These are phyloP conservation scores for Didymella segeticola DNA, from an alignment of 2,329 filamentous ascomycete species.

Conservation along the genomic window DNA sequence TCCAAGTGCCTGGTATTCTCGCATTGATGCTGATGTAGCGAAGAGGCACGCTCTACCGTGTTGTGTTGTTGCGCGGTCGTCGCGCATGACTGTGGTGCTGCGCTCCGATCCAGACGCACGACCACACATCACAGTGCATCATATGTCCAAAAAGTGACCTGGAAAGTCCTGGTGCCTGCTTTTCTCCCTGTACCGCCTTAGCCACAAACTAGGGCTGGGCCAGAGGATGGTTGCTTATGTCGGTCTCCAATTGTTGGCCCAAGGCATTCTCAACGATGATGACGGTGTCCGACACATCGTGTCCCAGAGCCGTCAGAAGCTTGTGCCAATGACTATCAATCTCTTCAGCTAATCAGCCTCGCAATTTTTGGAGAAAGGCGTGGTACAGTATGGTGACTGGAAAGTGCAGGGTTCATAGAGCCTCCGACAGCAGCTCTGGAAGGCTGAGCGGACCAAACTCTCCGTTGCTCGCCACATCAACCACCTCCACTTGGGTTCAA, in stretches of 20 bases:
- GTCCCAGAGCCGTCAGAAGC: not conserved
- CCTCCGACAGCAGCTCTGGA: constrained; percentile 20
- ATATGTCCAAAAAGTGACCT: constrained; percentile 7
- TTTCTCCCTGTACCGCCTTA: not conserved
- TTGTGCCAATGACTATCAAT: constrained; percentile 4
- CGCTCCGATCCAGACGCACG: constrained; percentile 1
- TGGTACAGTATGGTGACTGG: constrained; percentile 29
- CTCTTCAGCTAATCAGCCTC: constrained; percentile 41
- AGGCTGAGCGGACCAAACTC: constrained; percentile 27
- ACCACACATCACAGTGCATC: not conserved
- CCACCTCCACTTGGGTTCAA: constrained; percentile 2
- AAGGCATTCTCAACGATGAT: constrained; percentile 13
- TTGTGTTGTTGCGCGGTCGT: not conserved
- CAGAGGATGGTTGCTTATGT: constrained; percentile 1
- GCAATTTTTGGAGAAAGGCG: constrained; percentile 26
- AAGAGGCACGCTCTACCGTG: constrained; percentile 10
- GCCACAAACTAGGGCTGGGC: constrained; percentile 4
- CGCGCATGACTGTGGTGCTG: not conserved
- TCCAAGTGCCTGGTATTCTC: constrained; percentile 3
- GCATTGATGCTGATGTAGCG: not conserved
- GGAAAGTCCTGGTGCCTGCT: not conserved
- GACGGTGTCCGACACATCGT: constrained; percentile 1
- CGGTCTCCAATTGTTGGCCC: constrained; percentile 6
- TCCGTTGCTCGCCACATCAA: constrained; percentile 20
- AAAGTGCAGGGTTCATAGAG: constrained; percentile 33